Percentiles rank a stretch among this genome's conserved stretches.
Conservation (phyloP, 192 early-diverging fungal species). For the Coemansia sp. region DNA sequence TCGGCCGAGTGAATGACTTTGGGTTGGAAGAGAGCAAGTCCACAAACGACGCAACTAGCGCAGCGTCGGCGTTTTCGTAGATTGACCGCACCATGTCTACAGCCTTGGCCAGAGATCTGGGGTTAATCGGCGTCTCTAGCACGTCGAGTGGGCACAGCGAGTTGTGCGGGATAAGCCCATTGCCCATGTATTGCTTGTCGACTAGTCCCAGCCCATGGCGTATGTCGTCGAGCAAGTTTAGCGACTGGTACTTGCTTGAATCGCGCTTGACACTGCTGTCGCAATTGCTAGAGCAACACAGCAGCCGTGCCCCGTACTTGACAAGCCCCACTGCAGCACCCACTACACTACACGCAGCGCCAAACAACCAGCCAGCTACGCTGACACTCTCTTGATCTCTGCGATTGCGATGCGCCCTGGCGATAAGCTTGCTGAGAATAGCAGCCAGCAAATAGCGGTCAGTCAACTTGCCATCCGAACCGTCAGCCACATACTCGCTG, state of each 20-base stretch:
- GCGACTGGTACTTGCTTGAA: conserved; percentile 20
- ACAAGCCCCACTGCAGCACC: not conserved
- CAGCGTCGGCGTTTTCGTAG: conserved; percentile 29
- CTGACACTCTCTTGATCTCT: not conserved
- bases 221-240: conserved; percentile 37
- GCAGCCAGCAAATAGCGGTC: conserved; percentile 36
- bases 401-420: conserved; percentile 35
- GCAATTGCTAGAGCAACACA: not conserved
- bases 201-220: conserved; percentile 30
- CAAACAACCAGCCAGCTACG: not conserved
- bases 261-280: not conserved
- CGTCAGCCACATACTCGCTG: not conserved
- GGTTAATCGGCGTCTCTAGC: conserved; percentile 23
- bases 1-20: conserved; percentile 41
- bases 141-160: conserved; percentile 23
- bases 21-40: conserved; percentile 33
- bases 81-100: conserved; percentile 10
- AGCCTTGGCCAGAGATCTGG: conserved; percentile 17
- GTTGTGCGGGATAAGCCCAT: conserved; percentile 41
- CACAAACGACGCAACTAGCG: conserved; percentile 36
- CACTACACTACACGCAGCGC: not conserved
- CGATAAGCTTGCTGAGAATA: conserved; percentile 38
- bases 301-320: not conserved
- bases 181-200: conserved; percentile 40
- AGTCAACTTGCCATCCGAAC: not conserved